Conservation (phyloP, 2,329 filamentous ascomycete species). For the Aureobasidium sp. region DNA sequence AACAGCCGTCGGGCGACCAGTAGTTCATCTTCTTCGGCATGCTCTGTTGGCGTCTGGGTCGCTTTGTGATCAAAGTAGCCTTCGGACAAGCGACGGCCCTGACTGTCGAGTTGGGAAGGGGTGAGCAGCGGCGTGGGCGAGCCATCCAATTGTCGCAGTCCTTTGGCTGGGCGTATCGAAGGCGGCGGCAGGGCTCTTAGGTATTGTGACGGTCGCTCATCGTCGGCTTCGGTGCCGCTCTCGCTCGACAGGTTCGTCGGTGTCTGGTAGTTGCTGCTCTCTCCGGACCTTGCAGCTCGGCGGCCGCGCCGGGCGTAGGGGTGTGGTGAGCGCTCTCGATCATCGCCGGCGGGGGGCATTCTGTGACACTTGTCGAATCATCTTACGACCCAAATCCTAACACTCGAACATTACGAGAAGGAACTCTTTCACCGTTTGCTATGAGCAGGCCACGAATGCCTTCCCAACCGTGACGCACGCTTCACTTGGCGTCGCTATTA, state of each 20-base stretch:
- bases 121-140: slow-evolving; percentile 34
- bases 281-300: neutral
- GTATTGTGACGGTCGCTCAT: slow-evolving; percentile 62
- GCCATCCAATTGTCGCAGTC: slow-evolving; percentile 50
- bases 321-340: slow-evolving; percentile 14
- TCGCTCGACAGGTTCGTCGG: slow-evolving; percentile 58
- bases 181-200: slow-evolving; percentile 79
- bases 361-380: neutral
- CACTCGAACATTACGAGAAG: neutral
- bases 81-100: slow-evolving; percentile 30
- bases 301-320: slow-evolving; percentile 12
- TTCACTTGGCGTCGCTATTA: neutral
- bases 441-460: neutral
- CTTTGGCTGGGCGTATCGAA: slow-evolving; percentile 64
- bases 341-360: slow-evolving; percentile 5
- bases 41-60: slow-evolving; percentile 19
- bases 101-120: slow-evolving; percentile 39
- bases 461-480: neutral
- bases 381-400: neutral
- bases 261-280: slow-evolving; percentile 16
- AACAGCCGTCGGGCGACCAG: slow-evolving; percentile 56
- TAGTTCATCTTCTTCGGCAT: slow-evolving; percentile 33
- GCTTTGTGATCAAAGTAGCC: slow-evolving; percentile 28
- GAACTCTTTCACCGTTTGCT: neutral
- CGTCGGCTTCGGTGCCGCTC: slow-evolving; percentile 89